Conservation (phyloP, 1,284 basidiomycete genomes). For the Amylostereum areolatum region DNA sequence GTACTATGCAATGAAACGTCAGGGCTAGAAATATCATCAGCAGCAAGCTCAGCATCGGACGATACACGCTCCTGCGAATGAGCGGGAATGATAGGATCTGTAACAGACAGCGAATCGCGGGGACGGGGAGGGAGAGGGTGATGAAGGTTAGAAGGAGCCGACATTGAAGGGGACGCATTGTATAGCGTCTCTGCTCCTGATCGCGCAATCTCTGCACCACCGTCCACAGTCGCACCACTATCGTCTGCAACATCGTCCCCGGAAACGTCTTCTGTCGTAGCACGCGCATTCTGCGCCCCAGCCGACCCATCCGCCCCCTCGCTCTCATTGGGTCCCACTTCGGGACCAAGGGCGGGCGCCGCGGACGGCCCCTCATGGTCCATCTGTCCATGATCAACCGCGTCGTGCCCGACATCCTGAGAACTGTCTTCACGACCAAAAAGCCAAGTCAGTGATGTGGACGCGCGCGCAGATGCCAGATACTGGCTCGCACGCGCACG, state of each 20-base stretch:
- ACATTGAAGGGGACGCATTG: slow-evolving; percentile 11
- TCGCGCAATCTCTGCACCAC: too few species aligned
- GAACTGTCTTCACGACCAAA: slow-evolving; percentile 44
- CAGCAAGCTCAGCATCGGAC: slow-evolving; percentile 32
- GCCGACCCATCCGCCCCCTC: too few species aligned
- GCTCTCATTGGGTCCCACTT: slow-evolving; percentile 4
- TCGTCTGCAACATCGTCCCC: too few species aligned
- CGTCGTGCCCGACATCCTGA: slow-evolving; percentile 29
- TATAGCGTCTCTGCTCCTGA: slow-evolving; percentile 4
- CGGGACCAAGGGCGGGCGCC: slow-evolving; percentile 11
- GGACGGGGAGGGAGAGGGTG: slow-evolving; percentile 1
- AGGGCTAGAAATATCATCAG: slow-evolving; percentile 32
- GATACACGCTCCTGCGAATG: slow-evolving; percentile 41
- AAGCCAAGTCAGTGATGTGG: slow-evolving; percentile 50
- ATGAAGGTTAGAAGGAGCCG: slow-evolving; percentile 11
- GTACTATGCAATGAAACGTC: slow-evolving; percentile 15
- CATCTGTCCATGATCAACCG: slow-evolving; percentile 8
- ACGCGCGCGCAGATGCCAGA: slow-evolving; percentile 22
- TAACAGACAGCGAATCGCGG: too few species aligned
- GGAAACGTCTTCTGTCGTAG: too few species aligned
- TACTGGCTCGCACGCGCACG: slow-evolving; percentile 7
- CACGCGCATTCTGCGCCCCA: too few species aligned
- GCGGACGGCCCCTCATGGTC: slow-evolving; percentile 8
- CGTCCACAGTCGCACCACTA: too few species aligned
- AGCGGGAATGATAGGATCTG: slow-evolving; percentile 27